Base-by-base conservation (phyloP, 495 filamentous ascomycete species). In the Penicillium lagena region DNA sequence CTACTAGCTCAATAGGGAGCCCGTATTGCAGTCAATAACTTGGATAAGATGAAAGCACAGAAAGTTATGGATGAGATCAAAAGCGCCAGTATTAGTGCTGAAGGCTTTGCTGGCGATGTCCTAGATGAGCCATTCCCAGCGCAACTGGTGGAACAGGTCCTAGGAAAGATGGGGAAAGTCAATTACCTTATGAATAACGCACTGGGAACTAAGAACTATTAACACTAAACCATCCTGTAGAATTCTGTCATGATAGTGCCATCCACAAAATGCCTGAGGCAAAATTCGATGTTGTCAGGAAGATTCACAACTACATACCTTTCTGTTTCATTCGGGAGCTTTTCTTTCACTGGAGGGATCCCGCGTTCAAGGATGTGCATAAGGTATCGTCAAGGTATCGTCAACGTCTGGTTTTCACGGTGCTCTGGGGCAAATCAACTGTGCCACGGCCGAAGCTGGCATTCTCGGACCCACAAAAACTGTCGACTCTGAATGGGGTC, bases 211-310 rank as follows among this genome's bases (percentile, higher is more conserved):
- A n/a, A n/a, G n/a, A n/a, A n/a, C n/a, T n/a, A n/a, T n/a, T n/a
- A n/a, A n/a, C n/a, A n/a, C n/a, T n/a, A n/a, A n/a, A n/a, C n/a
- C n/a, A n/a, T n/a, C n/a, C 85, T 10, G 83, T 9, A 51, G 49
- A 43, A 2, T 46, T 51, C 35, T 51, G 49, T 22, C 45, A 51
- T 78, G 85, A 89, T 49, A 86, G 78, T 10, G 83, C 87, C 30
- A 85, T 88, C 40, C 83, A 87, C 64, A 87, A 86, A 73, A 88
- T 82, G 72, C 81, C 79, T 7, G 82, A 88, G 66, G 85, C 83
- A 58, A 83, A 88, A 70, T 88, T 81, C 81, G 78, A 86, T 44
- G 85, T 79, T 46, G 87, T 88, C 37, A 58, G 86, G 35, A 73
- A 76, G 46, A 66, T 88, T 28, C 85, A 88, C 67, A 74, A 70